Evolutionary conservation across 2,329 filamentous ascomycete species (phyloP).

Genomic region (Alternaria arbusti): DNA sequence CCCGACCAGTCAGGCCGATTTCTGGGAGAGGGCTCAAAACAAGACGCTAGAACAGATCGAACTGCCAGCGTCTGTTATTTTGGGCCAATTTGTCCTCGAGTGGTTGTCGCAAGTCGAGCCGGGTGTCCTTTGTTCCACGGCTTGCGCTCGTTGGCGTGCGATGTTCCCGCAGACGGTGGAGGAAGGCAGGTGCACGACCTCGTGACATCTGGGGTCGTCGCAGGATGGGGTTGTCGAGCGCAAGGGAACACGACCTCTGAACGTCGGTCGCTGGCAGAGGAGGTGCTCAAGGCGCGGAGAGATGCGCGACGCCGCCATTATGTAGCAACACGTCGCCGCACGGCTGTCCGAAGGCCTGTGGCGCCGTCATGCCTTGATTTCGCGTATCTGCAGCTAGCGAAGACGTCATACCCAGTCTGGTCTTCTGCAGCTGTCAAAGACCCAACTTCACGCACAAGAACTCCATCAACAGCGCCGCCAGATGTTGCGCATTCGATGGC

Average conservation of each 20-base stretch:
- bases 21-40: constrained; percentile 45
- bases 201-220: constrained; percentile 35
- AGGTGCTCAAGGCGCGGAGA: constrained; percentile 38
- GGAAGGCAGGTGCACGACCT: constrained; percentile 28
- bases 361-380: constrained; percentile 41
- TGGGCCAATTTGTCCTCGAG: constrained; percentile 36
- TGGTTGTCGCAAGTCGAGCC: constrained; percentile 39
- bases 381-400: constrained; percentile 20
- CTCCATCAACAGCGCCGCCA: not conserved
- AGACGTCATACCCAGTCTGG: constrained; percentile 28
- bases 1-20: constrained; percentile 48
- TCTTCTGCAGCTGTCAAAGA: not conserved
- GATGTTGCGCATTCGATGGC: not conserved
- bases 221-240: constrained; percentile 37
- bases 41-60: constrained; percentile 37
- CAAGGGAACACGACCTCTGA: constrained; percentile 49
- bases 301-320: constrained; percentile 37
- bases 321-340: constrained; percentile 38
- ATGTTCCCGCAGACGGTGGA: constrained; percentile 28
- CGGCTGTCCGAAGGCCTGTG: constrained; percentile 25
- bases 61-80: constrained; percentile 36
- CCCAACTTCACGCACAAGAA: not conserved
- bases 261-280: constrained; percentile 43
- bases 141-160: constrained; percentile 45
- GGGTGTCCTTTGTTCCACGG: constrained; percentile 44